phyloP scores from a whole-genome alignment of 2,329 filamentous ascomycete genomes.

The Colletotrichum australisinense region DNA sequence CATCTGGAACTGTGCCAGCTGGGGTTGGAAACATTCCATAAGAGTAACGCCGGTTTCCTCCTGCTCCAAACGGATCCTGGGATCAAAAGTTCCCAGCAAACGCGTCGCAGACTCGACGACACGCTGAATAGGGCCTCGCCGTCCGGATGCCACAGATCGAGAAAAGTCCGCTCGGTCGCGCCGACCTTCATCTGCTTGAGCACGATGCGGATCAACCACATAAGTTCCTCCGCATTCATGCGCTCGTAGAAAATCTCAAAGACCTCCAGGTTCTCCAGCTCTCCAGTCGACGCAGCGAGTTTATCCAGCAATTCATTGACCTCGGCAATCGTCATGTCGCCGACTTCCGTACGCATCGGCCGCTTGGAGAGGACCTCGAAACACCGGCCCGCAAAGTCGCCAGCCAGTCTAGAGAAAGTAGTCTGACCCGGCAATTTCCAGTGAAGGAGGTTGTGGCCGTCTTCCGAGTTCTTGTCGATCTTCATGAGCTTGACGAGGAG shows the following conservation, averaged over 20 bases:
- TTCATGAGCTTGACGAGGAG: slow-evolving; percentile 92
- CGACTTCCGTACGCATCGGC: slow-evolving; percentile 78
- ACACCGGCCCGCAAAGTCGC: slow-evolving; percentile 92
- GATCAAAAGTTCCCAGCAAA: slow-evolving; percentile 94
- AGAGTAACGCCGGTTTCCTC: slow-evolving; percentile 80
- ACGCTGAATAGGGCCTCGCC: slow-evolving; percentile 86
- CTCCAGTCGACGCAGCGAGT: slow-evolving; percentile 79
- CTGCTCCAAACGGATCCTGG: slow-evolving; percentile 76
- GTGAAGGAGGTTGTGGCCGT: slow-evolving; percentile 85
- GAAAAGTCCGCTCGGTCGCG: slow-evolving; percentile 88
- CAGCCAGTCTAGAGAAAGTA: slow-evolving; percentile 73
- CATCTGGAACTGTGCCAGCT: slow-evolving; percentile 92
- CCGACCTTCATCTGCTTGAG: slow-evolving; percentile 80
- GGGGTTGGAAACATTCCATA: slow-evolving; percentile 97
- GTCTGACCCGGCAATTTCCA: slow-evolving; percentile 90
- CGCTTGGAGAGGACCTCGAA: slow-evolving; percentile 88
- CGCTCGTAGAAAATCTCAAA: slow-evolving; percentile 85
- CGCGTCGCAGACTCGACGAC: slow-evolving; percentile 87
- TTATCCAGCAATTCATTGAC: slow-evolving; percentile 89
- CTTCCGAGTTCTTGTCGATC: slow-evolving; percentile 90
- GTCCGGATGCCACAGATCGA: slow-evolving; percentile 85
- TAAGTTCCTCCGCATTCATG: slow-evolving; percentile 94
- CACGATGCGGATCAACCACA: slow-evolving; percentile 95
- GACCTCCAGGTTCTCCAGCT: slow-evolving; percentile 86
- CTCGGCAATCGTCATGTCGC: slow-evolving; percentile 86